Evolutionary conservation across 108 stramenopile genomes (phyloP).

Genomic region (Nitzschia sp.): DNA sequence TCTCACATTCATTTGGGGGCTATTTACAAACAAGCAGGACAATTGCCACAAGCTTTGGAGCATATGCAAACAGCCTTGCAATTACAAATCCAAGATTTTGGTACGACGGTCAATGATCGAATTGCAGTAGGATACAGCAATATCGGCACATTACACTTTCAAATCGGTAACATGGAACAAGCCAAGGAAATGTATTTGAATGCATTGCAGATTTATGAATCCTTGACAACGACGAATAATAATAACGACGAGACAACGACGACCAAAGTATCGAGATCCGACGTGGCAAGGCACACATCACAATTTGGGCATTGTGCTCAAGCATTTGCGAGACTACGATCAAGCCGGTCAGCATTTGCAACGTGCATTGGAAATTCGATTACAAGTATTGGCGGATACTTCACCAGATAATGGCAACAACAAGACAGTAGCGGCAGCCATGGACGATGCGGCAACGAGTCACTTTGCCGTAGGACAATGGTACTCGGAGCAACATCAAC

Average conservation of each 20-base stretch:
- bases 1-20: slow-evolving; percentile 35
- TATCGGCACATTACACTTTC: slow-evolving; percentile 30
- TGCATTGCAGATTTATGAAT: slow-evolving; percentile 32
- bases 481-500: slow-evolving; percentile 15
- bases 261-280: slow-evolving; percentile 23
- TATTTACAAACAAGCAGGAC: slow-evolving; percentile 16
- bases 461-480: slow-evolving; percentile 31
- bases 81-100: slow-evolving; percentile 20
- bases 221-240: not conserved
- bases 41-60: slow-evolving; percentile 20
- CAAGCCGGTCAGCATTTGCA: slow-evolving; percentile 24
- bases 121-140: slow-evolving; percentile 37
- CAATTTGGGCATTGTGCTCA: slow-evolving; percentile 37
- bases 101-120: slow-evolving; percentile 15
- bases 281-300: slow-evolving; percentile 35
- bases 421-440: not conserved
- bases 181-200: slow-evolving; percentile 32
- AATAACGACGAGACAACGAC: not conserved
- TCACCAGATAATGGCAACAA: not conserved
- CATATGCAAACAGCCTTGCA: slow-evolving; percentile 16
- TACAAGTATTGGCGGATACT: not conserved
- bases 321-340: slow-evolving; percentile 29
- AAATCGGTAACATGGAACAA: slow-evolving; percentile 18
- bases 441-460: slow-evolving; percentile 19
- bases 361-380: slow-evolving; percentile 31